These are phyloP conservation scores for Phlebiopsis flavidoalba DNA, from an alignment of 768 basidiomycete species.

Conservation along the genomic window DNA sequence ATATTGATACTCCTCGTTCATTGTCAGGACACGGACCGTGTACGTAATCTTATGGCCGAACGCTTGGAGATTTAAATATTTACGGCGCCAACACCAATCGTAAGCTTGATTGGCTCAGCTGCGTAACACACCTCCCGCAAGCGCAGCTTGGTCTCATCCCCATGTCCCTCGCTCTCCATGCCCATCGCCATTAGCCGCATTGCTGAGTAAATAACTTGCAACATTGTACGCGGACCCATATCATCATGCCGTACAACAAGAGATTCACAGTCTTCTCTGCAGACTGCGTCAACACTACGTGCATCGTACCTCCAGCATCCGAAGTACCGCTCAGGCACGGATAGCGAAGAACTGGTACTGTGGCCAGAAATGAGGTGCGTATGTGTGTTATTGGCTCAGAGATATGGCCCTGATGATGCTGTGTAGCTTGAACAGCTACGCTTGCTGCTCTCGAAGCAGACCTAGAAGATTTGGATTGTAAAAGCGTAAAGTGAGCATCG, in stretches of 20 bases:
- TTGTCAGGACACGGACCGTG: no score
- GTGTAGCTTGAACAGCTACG: constrained; percentile 59
- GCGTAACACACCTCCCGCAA: not conserved
- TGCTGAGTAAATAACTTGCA: not conserved
- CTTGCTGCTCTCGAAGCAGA: constrained; percentile 80
- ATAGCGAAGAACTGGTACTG: constrained; percentile 77
- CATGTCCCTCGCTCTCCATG: not conserved
- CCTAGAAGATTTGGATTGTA: constrained; percentile 89
- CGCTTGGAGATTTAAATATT: no score
- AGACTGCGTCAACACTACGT: constrained; percentile 63
- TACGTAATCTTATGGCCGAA: no score
- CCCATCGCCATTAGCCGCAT: not conserved
- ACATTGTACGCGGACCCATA: constrained; percentile 81
- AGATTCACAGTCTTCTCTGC: constrained; percentile 74
- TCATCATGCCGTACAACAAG: constrained; percentile 81
- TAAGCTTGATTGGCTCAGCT: not conserved
- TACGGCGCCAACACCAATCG: not conserved
- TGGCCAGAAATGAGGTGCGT: constrained; percentile 71
- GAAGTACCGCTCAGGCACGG: constrained; percentile 64
- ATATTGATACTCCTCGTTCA: no score
- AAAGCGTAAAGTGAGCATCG: constrained; percentile 72
- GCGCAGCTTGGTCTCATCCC: not conserved
- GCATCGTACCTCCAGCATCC: constrained; percentile 77
- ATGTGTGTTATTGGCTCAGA: not conserved
- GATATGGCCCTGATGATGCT: not conserved